Evolutionary conservation across 2,329 filamentous ascomycete species (phyloP).

Genomic region (Fusarium nurragi): DNA sequence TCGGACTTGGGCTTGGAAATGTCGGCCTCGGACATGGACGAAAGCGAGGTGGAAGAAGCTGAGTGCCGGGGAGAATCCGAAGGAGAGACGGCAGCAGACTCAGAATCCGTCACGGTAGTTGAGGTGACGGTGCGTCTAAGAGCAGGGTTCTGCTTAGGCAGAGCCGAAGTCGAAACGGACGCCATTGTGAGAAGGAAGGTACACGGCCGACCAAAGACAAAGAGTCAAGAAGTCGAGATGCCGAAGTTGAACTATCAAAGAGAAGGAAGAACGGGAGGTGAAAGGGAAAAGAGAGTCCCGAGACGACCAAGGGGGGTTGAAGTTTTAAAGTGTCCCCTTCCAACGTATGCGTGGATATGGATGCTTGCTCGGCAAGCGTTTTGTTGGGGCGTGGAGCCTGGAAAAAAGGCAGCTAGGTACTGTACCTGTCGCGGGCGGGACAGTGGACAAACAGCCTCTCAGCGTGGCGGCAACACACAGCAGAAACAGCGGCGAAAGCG

Average conservation of each 20-base stretch:
- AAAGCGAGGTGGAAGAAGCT: slow-evolving; percentile 89
- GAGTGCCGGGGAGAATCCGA: slow-evolving; percentile 68
- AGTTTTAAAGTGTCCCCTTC: slow-evolving; percentile 31
- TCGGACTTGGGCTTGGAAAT: slow-evolving; percentile 46
- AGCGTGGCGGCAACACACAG: slow-evolving; percentile 23
- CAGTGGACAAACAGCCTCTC: slow-evolving; percentile 17
- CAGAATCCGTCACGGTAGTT: slow-evolving; percentile 59
- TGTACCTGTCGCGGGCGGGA: slow-evolving; percentile 17
- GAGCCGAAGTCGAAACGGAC: slow-evolving; percentile 55
- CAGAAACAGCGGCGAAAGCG: slow-evolving; percentile 28
- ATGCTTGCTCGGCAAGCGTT: slow-evolving; percentile 40
- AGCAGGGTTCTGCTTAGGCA: slow-evolving; percentile 54
- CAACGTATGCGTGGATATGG: slow-evolving; percentile 12
- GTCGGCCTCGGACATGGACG: slow-evolving; percentile 79
- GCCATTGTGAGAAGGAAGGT: slow-evolving; percentile 53
- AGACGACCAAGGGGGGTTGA: slow-evolving; percentile 27
- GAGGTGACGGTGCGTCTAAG: slow-evolving; percentile 61
- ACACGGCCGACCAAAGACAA: slow-evolving; percentile 32
- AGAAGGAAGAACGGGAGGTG: slow-evolving; percentile 7
- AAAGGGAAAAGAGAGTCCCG: background rate
- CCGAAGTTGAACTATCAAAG: slow-evolving; percentile 15
- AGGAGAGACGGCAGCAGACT: slow-evolving; percentile 67
- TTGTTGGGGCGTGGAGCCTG: slow-evolving; percentile 45
- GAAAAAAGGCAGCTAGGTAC: slow-evolving; percentile 22
- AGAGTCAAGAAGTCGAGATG: slow-evolving; percentile 38